These are phyloP conservation scores for Aspergillus nomiae DNA, from an alignment of 2,329 filamentous ascomycete genomes.

Conservation along the genomic window DNA sequence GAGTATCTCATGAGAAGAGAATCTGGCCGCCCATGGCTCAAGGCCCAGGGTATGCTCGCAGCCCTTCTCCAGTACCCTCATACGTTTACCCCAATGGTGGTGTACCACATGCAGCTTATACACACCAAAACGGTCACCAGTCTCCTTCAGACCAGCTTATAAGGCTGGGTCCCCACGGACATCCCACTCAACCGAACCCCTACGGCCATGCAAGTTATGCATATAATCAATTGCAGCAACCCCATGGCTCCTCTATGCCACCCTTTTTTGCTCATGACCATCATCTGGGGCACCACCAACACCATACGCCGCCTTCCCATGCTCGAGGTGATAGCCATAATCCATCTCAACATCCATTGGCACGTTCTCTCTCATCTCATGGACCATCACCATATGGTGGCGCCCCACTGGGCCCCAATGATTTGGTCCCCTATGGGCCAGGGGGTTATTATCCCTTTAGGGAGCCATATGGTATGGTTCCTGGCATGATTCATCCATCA, in stretches of 20 bases:
- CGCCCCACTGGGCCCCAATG: conserved; percentile 36
- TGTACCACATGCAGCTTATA: conserved; percentile 28
- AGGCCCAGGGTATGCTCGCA: conserved; percentile 40
- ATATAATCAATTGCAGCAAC: conserved; percentile 31
- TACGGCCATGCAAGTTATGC: conserved; percentile 32
- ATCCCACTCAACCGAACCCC: conserved; percentile 23
- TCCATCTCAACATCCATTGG: conserved; percentile 32
- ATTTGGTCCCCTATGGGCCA: conserved; percentile 41
- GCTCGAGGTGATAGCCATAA: conserved; percentile 33
- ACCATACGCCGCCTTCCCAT: conserved; percentile 24
- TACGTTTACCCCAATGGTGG: conserved; percentile 37
- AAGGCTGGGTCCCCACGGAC: conserved; percentile 30
- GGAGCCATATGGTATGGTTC: conserved; percentile 36
- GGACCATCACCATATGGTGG: conserved; percentile 32
- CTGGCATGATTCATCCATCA: conserved; percentile 35
- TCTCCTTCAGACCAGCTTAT: conserved; percentile 37
- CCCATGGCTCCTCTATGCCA: conserved; percentile 28
- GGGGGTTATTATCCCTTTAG: conserved; percentile 38
- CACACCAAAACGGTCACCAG: conserved; percentile 27
- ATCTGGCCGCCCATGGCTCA: conserved; percentile 35
- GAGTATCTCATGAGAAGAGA: conserved; percentile 34
- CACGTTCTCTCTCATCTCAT: conserved; percentile 30
- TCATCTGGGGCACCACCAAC: conserved; percentile 29
- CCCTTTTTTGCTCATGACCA: conserved; percentile 33
- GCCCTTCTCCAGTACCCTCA: conserved; percentile 43